phyloP scores from a whole-genome alignment of 1,139 yeast genomes.

The Taphrina flavorubra region DNA sequence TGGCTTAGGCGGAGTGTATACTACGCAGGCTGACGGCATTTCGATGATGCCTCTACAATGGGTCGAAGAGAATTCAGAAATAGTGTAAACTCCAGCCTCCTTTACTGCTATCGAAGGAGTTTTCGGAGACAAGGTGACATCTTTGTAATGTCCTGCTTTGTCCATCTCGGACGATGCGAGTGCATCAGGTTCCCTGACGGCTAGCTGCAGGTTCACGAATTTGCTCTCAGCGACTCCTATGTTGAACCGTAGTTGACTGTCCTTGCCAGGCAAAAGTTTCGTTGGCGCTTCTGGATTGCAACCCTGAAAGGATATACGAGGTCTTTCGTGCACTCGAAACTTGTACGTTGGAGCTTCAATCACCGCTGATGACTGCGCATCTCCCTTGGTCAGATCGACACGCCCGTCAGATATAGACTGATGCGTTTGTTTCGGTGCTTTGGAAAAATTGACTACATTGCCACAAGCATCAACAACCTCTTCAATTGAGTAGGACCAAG shows the following conservation, averaged over 20 bases:
- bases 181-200: constrained; percentile 3
- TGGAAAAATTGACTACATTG: constrained; percentile 55
- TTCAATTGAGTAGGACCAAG: constrained; percentile 67
- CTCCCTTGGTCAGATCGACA: background rate
- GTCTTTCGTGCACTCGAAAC: constrained; percentile 70
- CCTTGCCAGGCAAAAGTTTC: constrained; percentile 50
- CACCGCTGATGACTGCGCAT: constrained; percentile 10
- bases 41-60: constrained; percentile 69
- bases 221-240: constrained; percentile 15
- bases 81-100: constrained; percentile 61
- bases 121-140: constrained; percentile 27
- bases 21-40: constrained; percentile 57
- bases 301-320: constrained; percentile 56
- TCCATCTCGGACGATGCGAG: constrained; percentile 28
- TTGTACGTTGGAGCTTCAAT: constrained; percentile 53
- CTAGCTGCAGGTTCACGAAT: constrained; percentile 15
- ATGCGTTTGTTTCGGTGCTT: background rate
- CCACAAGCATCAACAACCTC: constrained; percentile 79
- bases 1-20: constrained; percentile 59
- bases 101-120: constrained; percentile 47
- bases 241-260: constrained; percentile 40
- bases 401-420: constrained; percentile 9
- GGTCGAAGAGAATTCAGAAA: constrained; percentile 62
- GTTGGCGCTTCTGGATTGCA: constrained; percentile 52
- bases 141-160: constrained; percentile 31